Conservation (phyloP, 768 basidiomycete species). For the Pleurotus platypus region DNA sequence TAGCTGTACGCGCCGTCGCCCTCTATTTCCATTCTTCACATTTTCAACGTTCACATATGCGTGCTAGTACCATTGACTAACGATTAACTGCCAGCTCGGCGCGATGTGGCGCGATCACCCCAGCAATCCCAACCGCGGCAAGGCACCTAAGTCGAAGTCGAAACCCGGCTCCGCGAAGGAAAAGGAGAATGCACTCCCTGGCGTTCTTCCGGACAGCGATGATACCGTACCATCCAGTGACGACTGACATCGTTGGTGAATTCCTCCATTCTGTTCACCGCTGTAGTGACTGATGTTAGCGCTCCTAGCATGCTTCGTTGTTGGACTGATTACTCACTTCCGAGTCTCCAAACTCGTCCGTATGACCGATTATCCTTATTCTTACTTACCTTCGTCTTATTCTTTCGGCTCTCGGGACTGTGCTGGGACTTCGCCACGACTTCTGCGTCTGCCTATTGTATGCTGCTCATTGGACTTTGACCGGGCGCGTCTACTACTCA, state of each 20-base stretch:
- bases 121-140: constrained; percentile 63
- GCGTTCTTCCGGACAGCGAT: not conserved
- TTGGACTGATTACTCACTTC: too few species aligned
- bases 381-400: too few species aligned
- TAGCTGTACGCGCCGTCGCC: not conserved
- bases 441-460: too few species aligned
- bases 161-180: constrained; percentile 8
- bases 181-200: not conserved
- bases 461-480: too few species aligned
- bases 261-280: too few species aligned
- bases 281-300: too few species aligned
- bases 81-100: constrained; percentile 39
- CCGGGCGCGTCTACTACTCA: too few species aligned
- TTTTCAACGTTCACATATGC: not conserved
- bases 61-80: not conserved
- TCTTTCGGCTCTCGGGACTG: too few species aligned
- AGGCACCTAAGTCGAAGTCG: constrained; percentile 24
- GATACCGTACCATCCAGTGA: constrained; percentile 4
- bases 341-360: too few species aligned
- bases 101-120: constrained; percentile 54
- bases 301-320: too few species aligned
- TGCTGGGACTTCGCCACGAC: too few species aligned
- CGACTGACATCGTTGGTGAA: not conserved
- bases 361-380: too few species aligned
- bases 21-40: not conserved